These are phyloP conservation scores for Opeltia flavorubescens DNA, from an alignment of 495 filamentous ascomycete species.

Conservation along the genomic window DNA sequence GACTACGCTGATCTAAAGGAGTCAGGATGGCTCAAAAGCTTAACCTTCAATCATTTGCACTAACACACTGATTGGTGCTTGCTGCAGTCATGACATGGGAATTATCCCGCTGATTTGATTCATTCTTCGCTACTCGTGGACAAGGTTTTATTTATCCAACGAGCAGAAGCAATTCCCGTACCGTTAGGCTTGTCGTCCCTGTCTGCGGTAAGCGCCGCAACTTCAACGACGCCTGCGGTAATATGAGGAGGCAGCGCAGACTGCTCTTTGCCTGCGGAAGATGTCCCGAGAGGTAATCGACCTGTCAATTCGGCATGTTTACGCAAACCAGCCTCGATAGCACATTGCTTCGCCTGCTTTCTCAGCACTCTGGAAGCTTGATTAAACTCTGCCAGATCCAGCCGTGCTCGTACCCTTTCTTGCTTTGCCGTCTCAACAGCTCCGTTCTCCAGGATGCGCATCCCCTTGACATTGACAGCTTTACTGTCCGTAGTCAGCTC, in stretches of 20 bases:
- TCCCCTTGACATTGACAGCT: constrained; percentile 11
- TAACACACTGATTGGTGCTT: too few species aligned
- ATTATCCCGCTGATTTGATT: too few species aligned
- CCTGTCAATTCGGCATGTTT: constrained; percentile 16
- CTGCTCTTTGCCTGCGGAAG: too few species aligned
- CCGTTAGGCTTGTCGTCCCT: not conserved
- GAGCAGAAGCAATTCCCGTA: not conserved
- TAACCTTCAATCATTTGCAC: too few species aligned
- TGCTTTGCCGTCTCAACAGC: constrained; percentile 16
- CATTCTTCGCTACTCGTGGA: too few species aligned
- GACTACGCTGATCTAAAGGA: too few species aligned
- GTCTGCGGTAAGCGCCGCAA: not conserved
- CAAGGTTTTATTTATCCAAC: not conserved
- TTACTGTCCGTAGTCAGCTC: constrained; percentile 9
- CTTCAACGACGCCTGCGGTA: not conserved
- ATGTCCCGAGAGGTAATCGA: not conserved
- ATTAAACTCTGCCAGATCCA: constrained; percentile 17
- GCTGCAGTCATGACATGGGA: too few species aligned
- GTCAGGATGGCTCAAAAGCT: too few species aligned
- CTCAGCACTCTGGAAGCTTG: constrained; percentile 12
- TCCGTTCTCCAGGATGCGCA: constrained; percentile 15
- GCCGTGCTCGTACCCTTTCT: constrained; percentile 12
- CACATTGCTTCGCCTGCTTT: constrained; percentile 15
- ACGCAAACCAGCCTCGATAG: constrained; percentile 16
- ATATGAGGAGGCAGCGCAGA: not conserved